Conservation (phyloP, 2,329 filamentous ascomycete genomes). For the Xylariaceae sp. region DNA sequence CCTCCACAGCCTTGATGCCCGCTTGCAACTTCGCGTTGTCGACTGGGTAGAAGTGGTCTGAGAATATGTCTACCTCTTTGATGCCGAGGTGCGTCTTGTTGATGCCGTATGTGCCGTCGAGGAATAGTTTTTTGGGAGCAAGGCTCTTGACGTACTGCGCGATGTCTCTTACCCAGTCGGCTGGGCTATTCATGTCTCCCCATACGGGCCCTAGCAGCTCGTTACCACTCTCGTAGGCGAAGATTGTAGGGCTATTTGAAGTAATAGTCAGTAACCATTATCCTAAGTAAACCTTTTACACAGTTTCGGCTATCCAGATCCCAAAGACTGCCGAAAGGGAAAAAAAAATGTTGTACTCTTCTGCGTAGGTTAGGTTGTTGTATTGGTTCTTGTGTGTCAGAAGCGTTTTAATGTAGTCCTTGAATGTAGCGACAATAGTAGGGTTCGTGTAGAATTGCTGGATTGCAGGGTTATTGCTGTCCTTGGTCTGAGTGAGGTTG, state of each 20-base stretch:
- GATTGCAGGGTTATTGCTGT: constrained; percentile 48
- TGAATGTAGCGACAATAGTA: constrained; percentile 52
- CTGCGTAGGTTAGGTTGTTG: constrained; percentile 53
- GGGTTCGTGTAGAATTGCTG: constrained; percentile 55
- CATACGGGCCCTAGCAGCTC: constrained; percentile 53
- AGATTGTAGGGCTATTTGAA: constrained; percentile 49
- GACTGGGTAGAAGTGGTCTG: constrained; percentile 55
- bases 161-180: constrained; percentile 51
- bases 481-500: constrained; percentile 47
- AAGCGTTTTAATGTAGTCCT: constrained; percentile 52
- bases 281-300: too few relatives aligned
- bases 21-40: constrained; percentile 47
- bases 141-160: constrained; percentile 50
- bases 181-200: constrained; percentile 52
- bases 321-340: too few relatives aligned
- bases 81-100: constrained; percentile 52
- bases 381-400: constrained; percentile 55
- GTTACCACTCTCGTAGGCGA: constrained; percentile 57
- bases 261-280: neutral
- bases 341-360: constrained; percentile 43
- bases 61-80: constrained; percentile 53
- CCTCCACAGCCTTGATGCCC: constrained; percentile 47
- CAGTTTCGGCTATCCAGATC: too few relatives aligned
- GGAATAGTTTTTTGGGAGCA: constrained; percentile 52
- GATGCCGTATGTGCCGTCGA: constrained; percentile 57